Evolutionary conservation across 805 yeast species (phyloP), one percentile per base, ranked within the genome.

Genomic region (Lipomyces sp.): DNA sequence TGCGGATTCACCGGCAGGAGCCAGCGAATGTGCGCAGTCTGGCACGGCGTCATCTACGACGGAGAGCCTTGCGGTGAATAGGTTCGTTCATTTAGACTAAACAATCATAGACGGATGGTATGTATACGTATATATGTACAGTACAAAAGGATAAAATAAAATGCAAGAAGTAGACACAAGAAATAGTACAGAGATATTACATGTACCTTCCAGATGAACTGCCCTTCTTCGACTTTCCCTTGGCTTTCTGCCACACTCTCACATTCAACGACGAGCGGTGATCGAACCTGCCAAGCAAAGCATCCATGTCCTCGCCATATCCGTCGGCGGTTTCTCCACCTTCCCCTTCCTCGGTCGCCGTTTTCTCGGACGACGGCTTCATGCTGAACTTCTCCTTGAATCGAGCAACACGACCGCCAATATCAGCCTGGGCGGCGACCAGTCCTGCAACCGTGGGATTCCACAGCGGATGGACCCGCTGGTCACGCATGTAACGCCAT

Each of bases 381-480:
- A 31, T 16, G 32, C 48, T 44, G 31, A 39, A 52, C 26, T 47
- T 47, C 47, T 55, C 39, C 21, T 43, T 48, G 26, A 55, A 55
- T 24, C 44, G 28, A 14, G 58, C 48, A 22, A 55, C 34, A 19
- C 48, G 48, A 3, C 62, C 60, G 18, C 52, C 52, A 1, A 45
- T 34, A 19, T 55, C 60, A 11, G 47, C 38, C 32, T 55, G 55
- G 11, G 42, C 49, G 2, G 48, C 51, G 8, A 36, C 45, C 24
- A 56, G 39, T 4, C 58, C 62, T 11, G 43, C 39, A 24, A 42
- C 39, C 2, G 85, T 79, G 45, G 89, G 87, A 69, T 93, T 93
- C 96, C 97, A 93, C 48, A 86, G 68, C 32, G 89, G 81, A 63
- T 80, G 82, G 63, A 86, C 86, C 70, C 96, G 81, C 74, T 86